Evolutionary conservation across 208 protist genomes (phyloP).

Genomic region (Acanthamoeba royreba): DNA sequence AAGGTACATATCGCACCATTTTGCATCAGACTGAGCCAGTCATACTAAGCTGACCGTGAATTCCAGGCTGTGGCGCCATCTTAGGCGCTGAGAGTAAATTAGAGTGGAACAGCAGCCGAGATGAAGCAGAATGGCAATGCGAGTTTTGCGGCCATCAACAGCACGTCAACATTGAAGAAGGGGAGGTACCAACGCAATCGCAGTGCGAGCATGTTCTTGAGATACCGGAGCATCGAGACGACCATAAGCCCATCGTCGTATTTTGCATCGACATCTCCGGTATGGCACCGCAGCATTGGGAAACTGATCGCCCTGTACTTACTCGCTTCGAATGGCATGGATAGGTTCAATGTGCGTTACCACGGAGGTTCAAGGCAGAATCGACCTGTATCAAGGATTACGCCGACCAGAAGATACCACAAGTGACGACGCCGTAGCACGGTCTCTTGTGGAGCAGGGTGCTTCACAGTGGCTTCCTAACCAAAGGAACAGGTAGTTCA

Average conservation of each 20-base stretch:
- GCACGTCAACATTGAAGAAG: background rate
- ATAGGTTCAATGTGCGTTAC: background rate
- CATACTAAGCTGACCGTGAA: background rate
- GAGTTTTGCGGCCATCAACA: slow-evolving; percentile 21
- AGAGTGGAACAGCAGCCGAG: background rate
- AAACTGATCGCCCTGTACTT: background rate
- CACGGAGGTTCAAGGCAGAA: background rate
- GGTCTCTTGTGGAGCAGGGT: background rate
- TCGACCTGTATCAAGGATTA: background rate
- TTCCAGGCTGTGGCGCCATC: background rate
- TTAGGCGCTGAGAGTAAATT: background rate
- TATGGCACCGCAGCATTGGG: background rate
- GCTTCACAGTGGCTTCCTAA: background rate
- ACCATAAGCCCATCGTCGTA: background rate
- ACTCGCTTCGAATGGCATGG: background rate
- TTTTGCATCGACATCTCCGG: slow-evolving; percentile 1
- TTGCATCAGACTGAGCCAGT: background rate
- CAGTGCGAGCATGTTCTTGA: slow-evolving; percentile 9
- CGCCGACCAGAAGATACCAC: background rate
- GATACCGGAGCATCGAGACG: background rate
- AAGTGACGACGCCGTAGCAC: background rate
- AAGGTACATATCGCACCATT: background rate
- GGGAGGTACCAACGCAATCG: background rate
- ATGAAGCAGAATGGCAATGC: background rate
- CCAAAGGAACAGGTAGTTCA: background rate